Conservation (phyloP, 371 early-diverging fungal species). For the Gilbertella persicaria region DNA sequence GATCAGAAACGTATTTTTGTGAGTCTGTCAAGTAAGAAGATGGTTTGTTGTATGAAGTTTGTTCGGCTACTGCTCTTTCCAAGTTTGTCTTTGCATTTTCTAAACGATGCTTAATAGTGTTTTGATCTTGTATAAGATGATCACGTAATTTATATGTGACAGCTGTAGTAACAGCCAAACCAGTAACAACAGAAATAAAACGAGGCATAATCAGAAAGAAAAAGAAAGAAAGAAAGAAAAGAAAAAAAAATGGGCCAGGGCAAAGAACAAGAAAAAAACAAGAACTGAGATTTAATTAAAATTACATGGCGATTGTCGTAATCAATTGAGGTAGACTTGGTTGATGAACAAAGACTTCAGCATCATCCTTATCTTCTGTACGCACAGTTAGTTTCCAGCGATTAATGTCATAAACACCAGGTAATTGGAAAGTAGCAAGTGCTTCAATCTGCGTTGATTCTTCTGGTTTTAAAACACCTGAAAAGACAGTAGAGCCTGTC, state of each 20-base stretch:
- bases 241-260: neutral
- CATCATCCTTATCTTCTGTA: slow-evolving; percentile 21
- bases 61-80: slow-evolving; percentile 22
- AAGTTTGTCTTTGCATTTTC: slow-evolving; percentile 23
- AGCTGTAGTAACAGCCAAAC: slow-evolving; percentile 23
- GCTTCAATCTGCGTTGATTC: slow-evolving; percentile 44
- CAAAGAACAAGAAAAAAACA: neutral
- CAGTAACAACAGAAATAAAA: slow-evolving; percentile 24
- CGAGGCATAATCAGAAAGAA: slow-evolving; percentile 21
- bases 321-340: slow-evolving; percentile 34
- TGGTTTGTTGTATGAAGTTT: slow-evolving; percentile 3
- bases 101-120: slow-evolving; percentile 21
- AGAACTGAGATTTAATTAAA: neutral
- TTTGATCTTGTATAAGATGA: slow-evolving; percentile 16
- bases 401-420: slow-evolving; percentile 76
- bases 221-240: neutral
- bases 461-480: slow-evolving; percentile 58
- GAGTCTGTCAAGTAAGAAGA: slow-evolving; percentile 19
- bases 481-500: slow-evolving; percentile 61
- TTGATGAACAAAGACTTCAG: slow-evolving; percentile 27
- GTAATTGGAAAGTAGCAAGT: slow-evolving; percentile 57
- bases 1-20: slow-evolving; percentile 26
- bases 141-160: slow-evolving; percentile 24
- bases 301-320: slow-evolving; percentile 9
- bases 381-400: slow-evolving; percentile 65